Conservation (phyloP, 371 early-diverging fungal genomes). For the Mortierella sp. region DNA sequence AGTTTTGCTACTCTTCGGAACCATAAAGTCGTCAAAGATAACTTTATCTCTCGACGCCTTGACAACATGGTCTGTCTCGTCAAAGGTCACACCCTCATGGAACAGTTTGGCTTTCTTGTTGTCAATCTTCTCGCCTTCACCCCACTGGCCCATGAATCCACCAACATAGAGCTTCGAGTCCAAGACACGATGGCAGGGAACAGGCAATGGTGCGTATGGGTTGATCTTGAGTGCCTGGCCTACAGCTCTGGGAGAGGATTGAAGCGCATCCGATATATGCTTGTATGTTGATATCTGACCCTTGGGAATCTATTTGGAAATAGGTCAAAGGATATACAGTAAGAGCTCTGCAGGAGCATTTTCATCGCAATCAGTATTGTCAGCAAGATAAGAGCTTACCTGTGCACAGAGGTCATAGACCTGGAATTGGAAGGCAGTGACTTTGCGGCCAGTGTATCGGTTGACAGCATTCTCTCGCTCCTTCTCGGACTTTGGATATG, state of each 20-base stretch:
- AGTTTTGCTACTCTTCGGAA: constrained; percentile 4
- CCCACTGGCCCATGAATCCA: constrained; percentile 79
- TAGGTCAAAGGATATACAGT: no score
- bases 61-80: constrained; percentile 67
- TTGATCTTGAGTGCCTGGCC: constrained; percentile 82
- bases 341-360: no score
- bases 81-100: constrained; percentile 76
- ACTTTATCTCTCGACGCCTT: constrained; percentile 57
- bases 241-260: constrained; percentile 77
- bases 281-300: constrained; percentile 85
- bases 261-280: constrained; percentile 72
- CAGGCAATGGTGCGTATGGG: constrained; percentile 80
- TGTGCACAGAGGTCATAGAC: constrained; percentile 80
- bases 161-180: constrained; percentile 75
- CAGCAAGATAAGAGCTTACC: constrained; percentile 34
- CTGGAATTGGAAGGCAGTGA: constrained; percentile 78
- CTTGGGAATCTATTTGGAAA: constrained; percentile 61
- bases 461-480: constrained; percentile 64
- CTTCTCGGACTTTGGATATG: constrained; percentile 56
- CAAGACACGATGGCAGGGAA: constrained; percentile 88
- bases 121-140: constrained; percentile 66
- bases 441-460: constrained; percentile 62
- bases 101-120: constrained; percentile 77
- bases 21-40: constrained; percentile 64
- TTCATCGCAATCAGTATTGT: no score